Evolutionary conservation across 2,329 filamentous ascomycete species (phyloP), one percentile per base, ranked within the genome.

Genomic region (Diaporthe sp.): DNA sequence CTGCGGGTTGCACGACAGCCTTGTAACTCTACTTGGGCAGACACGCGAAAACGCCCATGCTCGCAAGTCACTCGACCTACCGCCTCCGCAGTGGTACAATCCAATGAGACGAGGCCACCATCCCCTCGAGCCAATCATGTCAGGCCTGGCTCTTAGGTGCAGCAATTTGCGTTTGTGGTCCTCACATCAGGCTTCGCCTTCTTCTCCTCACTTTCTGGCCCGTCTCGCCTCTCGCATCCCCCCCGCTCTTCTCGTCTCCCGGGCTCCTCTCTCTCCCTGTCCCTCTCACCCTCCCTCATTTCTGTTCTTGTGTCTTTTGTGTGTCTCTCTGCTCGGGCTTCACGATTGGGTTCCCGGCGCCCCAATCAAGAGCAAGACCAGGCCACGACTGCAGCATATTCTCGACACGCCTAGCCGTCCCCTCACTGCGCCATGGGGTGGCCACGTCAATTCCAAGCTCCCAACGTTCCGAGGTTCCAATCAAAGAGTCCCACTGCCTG

Each of bases 401-500:
- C 17, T 34, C 49, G 34, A 39, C 55, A 55, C 3, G 44, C 46
- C 70, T 55, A 62, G 57, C 70, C 71, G 37, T 44, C 31, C 25
- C 59, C 59, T 55, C 55, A 49, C 46, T 44, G 46, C 71, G 49
- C 42, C 44, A 51, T 65, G 22, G 12, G 37, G 19, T 49, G 42
- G 71, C 71, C 71, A 73, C 71, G 71, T 73, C 71, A 73, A 65
- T 57, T 51, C 58, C 58, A 55, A 34, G 34, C 39, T 37, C 49
- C 57, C 39, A 44, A 62, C 19, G 9, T 42, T 31, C 34, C 58
- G 39, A 65, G 13, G n/a, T 28, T 19, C 46, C 65, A 55, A 53
- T 25, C 62, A 68, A 19, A 53, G 46, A 53, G 46, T 53, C 49
- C 49, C 37, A 37, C 31, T 37, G 44, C 61, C 61, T 15, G 44